Conservation (phyloP, 805 yeast species). For the Candida patagonica region DNA sequence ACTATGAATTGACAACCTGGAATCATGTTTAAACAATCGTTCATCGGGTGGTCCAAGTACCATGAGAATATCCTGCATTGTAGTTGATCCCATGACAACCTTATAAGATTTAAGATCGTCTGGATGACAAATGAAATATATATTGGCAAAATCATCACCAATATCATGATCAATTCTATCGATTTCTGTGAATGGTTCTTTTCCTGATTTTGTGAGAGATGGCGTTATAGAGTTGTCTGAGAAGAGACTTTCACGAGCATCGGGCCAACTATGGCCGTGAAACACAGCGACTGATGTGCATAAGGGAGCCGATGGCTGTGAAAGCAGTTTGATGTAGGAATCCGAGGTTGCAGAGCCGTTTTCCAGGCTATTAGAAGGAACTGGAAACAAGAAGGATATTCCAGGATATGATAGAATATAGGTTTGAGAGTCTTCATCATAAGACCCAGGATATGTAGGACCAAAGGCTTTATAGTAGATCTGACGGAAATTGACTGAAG, state of each 20-base stretch:
- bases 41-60: conserved; percentile 51
- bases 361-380: conserved; percentile 16
- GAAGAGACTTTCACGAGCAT: conserved; percentile 6
- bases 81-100: conserved; percentile 31
- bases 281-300: conserved; percentile 20
- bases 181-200: conserved; percentile 1
- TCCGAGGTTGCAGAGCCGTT: conserved; percentile 10
- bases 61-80: conserved; percentile 42
- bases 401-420: conserved; percentile 51
- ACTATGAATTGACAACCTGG: conserved; percentile 36
- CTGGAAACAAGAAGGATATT: conserved; percentile 40
- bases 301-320: conserved; percentile 11
- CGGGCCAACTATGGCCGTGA: conserved; percentile 19
- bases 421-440: conserved; percentile 22
- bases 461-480: conserved; percentile 51
- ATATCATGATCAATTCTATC: conserved; percentile 6
- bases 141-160: conserved; percentile 1
- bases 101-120: conserved; percentile 2
- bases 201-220: background rate
- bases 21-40: conserved; percentile 37
- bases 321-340: conserved; percentile 25
- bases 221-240: background rate
- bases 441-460: conserved; percentile 50
- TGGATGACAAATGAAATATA: conserved; percentile 9
- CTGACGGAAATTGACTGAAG: conserved; percentile 29